Evolutionary conservation across 441 rosid genomes (phyloP).

Genomic region (Omphalea diandra): DNA sequence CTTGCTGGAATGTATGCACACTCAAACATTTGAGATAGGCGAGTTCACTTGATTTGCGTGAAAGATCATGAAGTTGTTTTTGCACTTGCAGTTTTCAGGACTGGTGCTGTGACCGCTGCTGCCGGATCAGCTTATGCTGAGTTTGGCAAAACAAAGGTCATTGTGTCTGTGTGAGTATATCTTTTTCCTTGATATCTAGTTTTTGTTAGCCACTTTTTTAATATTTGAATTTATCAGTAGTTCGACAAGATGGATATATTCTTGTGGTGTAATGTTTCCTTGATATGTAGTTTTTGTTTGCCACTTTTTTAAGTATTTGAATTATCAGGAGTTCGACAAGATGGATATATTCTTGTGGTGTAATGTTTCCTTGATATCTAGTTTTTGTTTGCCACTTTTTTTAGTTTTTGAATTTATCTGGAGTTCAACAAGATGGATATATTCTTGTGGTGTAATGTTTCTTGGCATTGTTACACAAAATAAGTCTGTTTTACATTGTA

Average conservation of each 20-base stretch:
- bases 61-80: slow-evolving; percentile 1
- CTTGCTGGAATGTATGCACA: neutral
- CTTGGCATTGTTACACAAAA: neutral
- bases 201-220: neutral
- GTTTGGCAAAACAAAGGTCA: slow-evolving; percentile 91
- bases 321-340: neutral
- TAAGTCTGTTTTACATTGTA: neutral
- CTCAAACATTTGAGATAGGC: neutral
- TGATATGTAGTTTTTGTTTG: no score
- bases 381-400: neutral
- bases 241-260: neutral
- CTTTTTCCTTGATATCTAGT: slow-evolving; percentile 9
- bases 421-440: neutral
- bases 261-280: neutral
- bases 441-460: neutral
- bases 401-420: neutral
- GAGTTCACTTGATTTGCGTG: neutral
- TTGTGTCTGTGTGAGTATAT: slow-evolving; percentile 86
- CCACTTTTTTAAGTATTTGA: neutral
- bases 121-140: slow-evolving; percentile 97
- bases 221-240: neutral
- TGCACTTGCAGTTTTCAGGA: slow-evolving; percentile 63
- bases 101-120: slow-evolving; percentile 83
- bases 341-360: neutral
- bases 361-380: neutral